Percentiles rank a stretch among this genome's conserved stretches.
Conservation (phyloP, 805 yeast species). For the Diddensiella santjacobensis region DNA sequence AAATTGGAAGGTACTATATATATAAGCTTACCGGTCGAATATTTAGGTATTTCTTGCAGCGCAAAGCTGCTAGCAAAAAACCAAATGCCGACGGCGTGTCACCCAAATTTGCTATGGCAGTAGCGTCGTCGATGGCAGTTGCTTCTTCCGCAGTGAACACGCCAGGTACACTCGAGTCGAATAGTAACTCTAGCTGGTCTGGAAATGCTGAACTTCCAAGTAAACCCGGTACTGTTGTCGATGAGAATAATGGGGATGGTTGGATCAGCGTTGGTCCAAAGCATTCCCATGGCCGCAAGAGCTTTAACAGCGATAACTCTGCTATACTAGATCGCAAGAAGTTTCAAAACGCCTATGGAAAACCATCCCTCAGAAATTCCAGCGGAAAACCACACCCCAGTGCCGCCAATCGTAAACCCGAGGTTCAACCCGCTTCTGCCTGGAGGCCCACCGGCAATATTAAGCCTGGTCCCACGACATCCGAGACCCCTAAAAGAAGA, state of each 20-base stretch:
- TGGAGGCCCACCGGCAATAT: no score
- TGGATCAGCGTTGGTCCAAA: slow-evolving; percentile 27
- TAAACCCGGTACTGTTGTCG: background rate
- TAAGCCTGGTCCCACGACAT: no score
- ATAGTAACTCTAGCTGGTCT: background rate
- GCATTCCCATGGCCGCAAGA: slow-evolving; percentile 13
- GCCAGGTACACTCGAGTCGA: slow-evolving; percentile 5
- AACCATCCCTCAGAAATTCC: slow-evolving; percentile 1
- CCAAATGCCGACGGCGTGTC: slow-evolving; percentile 9
- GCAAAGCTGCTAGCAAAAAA: slow-evolving; percentile 2
- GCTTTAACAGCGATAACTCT: slow-evolving; percentile 7
- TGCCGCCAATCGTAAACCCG: background rate
- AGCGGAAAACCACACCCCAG: background rate
- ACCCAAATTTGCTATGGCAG: slow-evolving; percentile 19
- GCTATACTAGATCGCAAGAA: slow-evolving; percentile 6
- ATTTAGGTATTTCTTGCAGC: slow-evolving; percentile 4
- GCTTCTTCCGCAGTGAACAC: no score
- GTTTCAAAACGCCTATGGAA: slow-evolving; percentile 7
- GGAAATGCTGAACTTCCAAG: background rate
- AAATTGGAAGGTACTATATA: slow-evolving; percentile 3
- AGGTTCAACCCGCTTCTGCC: background rate
- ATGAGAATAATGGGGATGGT: slow-evolving; percentile 22
- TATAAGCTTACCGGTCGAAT: background rate
- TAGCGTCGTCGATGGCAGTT: slow-evolving; percentile 8
- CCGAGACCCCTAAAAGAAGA: no score